These are phyloP conservation scores for Abrus pulchellus DNA, from an alignment of 306 rosid species.

Conservation along the genomic window DNA sequence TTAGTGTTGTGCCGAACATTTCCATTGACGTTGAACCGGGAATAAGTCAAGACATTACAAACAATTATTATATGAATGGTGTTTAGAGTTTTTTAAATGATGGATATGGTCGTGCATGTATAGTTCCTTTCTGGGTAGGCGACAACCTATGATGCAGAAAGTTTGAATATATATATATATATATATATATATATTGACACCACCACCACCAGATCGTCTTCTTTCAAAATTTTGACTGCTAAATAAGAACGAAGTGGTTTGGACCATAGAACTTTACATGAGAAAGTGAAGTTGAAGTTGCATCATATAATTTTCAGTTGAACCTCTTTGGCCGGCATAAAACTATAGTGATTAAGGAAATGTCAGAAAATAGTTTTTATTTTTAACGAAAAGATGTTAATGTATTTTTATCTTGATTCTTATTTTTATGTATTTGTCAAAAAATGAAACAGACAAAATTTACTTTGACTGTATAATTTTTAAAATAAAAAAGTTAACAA, in stretches of 20 bases:
- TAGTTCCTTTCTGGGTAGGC: neutral
- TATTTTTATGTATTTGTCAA: no score
- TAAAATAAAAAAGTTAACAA: no score
- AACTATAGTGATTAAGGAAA: no score
- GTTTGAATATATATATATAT: neutral
- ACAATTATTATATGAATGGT: constrained; percentile 11
- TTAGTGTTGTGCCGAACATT: constrained; percentile 6
- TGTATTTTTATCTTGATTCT: no score
- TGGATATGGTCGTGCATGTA: neutral
- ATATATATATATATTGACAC: no score
- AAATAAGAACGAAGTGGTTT: neutral
- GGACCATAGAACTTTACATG: neutral
- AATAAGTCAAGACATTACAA: neutral
- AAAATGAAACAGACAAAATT: no score
- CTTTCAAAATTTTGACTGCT: neutral
- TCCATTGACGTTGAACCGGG: neutral
- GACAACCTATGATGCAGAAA: neutral
- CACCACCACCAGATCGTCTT: no score
- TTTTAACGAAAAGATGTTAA: no score
- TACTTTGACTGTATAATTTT: no score
- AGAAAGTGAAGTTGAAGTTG: neutral
- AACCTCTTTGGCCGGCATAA: no score
- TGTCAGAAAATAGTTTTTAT: no score
- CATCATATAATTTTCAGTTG: neutral
- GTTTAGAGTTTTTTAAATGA: neutral